A percentile compares a stretch with the other conserved stretches of the same genome.
Conservation (phyloP, 331 rosid species). For the Rhamnella rubrinervis region DNA sequence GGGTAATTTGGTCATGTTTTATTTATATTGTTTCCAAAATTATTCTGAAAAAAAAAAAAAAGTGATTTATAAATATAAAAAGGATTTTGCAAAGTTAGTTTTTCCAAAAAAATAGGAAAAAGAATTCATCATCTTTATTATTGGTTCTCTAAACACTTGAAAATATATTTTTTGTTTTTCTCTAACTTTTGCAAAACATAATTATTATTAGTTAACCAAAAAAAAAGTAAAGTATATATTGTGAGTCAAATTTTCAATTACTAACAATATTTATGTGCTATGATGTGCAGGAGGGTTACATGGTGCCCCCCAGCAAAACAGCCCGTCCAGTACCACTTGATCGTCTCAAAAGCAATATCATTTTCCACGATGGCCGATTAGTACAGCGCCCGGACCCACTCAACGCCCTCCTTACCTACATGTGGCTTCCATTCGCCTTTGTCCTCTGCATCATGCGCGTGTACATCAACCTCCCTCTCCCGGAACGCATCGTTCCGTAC, state of each 20-base stretch:
- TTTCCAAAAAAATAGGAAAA: too few relatives aligned
- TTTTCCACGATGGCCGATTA: constrained; percentile 94
- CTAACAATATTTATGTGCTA: not conserved
- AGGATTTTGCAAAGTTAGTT: too few relatives aligned
- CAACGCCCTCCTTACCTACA: constrained; percentile 67
- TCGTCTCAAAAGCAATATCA: constrained; percentile 56
- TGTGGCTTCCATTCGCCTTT: constrained; percentile 92
- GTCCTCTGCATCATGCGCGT: constrained; percentile 74
- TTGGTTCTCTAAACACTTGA: too few relatives aligned
- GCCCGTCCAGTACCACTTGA: constrained; percentile 60
- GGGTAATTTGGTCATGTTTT: too few relatives aligned
- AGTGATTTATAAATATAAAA: too few relatives aligned
- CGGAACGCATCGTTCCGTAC: constrained; percentile 87
- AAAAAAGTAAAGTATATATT: not conserved
- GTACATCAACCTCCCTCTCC: constrained; percentile 97
- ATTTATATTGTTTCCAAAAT: too few relatives aligned
- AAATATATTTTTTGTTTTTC: too few relatives aligned
- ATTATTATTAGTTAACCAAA: too few relatives aligned
- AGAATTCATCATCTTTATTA: too few relatives aligned
- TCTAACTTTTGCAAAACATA: too few relatives aligned
- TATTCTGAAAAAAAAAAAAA: too few relatives aligned
- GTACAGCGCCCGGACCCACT: constrained; percentile 84
- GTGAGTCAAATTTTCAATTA: not conserved
- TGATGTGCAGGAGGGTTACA: constrained; percentile 78
- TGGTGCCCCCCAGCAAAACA: constrained; percentile 71